These are phyloP conservation scores for Neodidymelliopsis sp. DNA, from an alignment of 2,329 filamentous ascomycete genomes.

Conservation along the genomic window DNA sequence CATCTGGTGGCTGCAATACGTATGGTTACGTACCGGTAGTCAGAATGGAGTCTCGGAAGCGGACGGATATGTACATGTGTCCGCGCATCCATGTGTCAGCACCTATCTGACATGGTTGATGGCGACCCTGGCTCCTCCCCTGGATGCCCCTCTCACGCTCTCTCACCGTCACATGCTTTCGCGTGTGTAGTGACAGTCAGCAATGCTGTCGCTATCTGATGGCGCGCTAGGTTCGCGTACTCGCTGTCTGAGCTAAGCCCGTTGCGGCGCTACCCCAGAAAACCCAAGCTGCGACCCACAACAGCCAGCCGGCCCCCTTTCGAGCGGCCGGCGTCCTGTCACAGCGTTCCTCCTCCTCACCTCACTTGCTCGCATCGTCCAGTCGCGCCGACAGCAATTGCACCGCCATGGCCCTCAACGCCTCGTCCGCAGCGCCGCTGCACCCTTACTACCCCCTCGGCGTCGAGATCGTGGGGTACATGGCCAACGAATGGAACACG, in stretches of 20 bases:
- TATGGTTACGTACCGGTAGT: neutral
- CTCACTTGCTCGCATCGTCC: neutral
- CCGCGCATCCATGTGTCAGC: neutral
- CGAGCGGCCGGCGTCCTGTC: neutral
- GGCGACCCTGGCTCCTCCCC: neutral
- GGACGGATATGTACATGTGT: neutral
- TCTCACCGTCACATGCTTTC: constrained; percentile 12
- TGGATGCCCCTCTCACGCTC: neutral
- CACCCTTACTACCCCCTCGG: constrained; percentile 78
- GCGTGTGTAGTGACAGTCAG: neutral
- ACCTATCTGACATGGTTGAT: neutral
- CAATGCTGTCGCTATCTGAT: neutral
- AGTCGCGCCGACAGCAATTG: constrained; percentile 21
- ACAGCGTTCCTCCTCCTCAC: too few relatives aligned
- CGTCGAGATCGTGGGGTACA: constrained; percentile 67
- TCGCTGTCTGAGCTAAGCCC: neutral
- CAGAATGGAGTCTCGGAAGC: neutral
- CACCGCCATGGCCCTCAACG: constrained; percentile 19
- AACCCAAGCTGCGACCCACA: constrained; percentile 4
- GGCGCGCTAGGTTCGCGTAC: neutral
- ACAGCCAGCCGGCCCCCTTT: neutral
- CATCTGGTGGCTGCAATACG: too few relatives aligned
- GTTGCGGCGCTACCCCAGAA: neutral
- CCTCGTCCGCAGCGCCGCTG: constrained; percentile 22
- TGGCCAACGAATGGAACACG: constrained; percentile 70